Evolutionary conservation across 116 monocot species (phyloP).

Genomic region (Posidonia oceanica): DNA sequence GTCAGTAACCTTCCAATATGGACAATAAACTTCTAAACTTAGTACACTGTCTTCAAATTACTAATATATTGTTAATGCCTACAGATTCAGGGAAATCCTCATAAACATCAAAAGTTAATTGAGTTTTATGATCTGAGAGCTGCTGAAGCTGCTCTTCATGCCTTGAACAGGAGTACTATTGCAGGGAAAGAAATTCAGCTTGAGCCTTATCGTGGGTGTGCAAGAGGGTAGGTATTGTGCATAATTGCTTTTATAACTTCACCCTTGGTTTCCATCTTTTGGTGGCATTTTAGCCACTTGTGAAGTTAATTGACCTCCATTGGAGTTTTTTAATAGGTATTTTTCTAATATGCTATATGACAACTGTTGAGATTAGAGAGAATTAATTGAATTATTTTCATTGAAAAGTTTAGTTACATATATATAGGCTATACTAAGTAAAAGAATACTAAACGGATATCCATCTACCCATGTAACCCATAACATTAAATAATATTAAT

Average conservation of each 20-base stretch:
- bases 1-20: constrained; percentile 12
- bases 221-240: constrained; percentile 29
- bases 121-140: constrained; percentile 86
- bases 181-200: constrained; percentile 55
- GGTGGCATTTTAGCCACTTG: too few relatives aligned
- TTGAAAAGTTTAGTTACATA: too few relatives aligned
- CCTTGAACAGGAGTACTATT: constrained; percentile 42
- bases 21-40: background rate
- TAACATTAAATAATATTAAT: too few relatives aligned
- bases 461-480: too few relatives aligned
- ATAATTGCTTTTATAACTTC: too few relatives aligned
- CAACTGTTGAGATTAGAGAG: too few relatives aligned
- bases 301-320: too few relatives aligned
- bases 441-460: too few relatives aligned
- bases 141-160: constrained; percentile 58
- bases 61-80: background rate
- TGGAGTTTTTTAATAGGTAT: too few relatives aligned
- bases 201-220: constrained; percentile 32
- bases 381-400: too few relatives aligned
- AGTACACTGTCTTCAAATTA: background rate
- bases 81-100: constrained; percentile 62
- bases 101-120: constrained; percentile 50
- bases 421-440: too few relatives aligned
- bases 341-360: too few relatives aligned
- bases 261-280: background rate